A percentile compares a stretch with the other conserved stretches of the same genome.
phyloP scores from a whole-genome alignment of 805 yeast genomes.

The Spathaspora sp. region DNA sequence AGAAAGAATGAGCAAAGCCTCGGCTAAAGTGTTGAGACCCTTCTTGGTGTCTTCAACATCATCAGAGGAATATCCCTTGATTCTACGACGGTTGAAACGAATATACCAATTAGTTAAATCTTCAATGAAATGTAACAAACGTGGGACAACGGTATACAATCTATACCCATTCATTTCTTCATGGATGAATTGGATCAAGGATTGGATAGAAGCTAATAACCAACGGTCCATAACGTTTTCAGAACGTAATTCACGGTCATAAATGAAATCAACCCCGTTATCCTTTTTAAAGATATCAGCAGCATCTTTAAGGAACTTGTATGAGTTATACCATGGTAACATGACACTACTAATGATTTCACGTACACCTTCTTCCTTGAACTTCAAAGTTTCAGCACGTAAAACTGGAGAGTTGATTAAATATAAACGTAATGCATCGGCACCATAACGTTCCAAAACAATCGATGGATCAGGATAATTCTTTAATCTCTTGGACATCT shows the following conservation, averaged over 20 bases:
- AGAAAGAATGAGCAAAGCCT: constrained; percentile 80
- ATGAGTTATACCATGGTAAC: constrained; percentile 98
- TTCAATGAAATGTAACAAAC: constrained; percentile 81
- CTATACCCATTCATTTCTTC: constrained; percentile 87
- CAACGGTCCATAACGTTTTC: constrained; percentile 96
- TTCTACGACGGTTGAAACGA: constrained; percentile 95
- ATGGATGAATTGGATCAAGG: constrained; percentile 82
- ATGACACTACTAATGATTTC: constrained; percentile 95
- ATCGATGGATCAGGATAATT: constrained; percentile 93
- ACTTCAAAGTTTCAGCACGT: constrained; percentile 93
- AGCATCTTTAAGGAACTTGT: constrained; percentile 93
- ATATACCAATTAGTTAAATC: constrained; percentile 98
- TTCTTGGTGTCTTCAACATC: constrained; percentile 80
- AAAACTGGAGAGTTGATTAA: constrained; percentile 96
- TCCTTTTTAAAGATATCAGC: constrained; percentile 80
- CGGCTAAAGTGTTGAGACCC: constrained; percentile 88
- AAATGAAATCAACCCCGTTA: constrained; percentile 65
- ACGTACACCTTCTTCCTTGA: constrained; percentile 98
- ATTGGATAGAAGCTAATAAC: constrained; percentile 95
- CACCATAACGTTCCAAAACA: constrained; percentile 86
- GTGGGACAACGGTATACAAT: constrained; percentile 94
- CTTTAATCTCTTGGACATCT: constrained; percentile 97
- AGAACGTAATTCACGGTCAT: constrained; percentile 60
- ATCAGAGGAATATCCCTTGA: constrained; percentile 78
- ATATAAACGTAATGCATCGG: constrained; percentile 94